Evolutionary conservation across 768 basidiomycete species (phyloP).

Genomic region (Lepiota brunneoincarnata): DNA sequence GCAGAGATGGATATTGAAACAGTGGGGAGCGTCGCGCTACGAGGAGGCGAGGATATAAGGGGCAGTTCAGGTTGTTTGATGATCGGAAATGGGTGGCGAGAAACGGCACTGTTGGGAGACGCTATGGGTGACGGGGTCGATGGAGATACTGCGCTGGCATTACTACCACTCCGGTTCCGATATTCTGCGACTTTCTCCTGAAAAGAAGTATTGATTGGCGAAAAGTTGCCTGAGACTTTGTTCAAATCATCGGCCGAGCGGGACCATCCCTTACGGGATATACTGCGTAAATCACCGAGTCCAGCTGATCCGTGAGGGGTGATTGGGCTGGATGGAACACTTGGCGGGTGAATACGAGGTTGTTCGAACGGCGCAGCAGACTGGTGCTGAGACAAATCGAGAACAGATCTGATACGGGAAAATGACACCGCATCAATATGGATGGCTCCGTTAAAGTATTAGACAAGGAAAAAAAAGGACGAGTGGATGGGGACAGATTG

Average conservation of each 20-base stretch:
- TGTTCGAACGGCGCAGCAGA: constrained; percentile 39
- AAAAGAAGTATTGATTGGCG: constrained; percentile 46
- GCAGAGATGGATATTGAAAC: constrained; percentile 51
- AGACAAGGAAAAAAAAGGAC: constrained; percentile 1
- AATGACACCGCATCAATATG: not conserved
- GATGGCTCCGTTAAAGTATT: not conserved
- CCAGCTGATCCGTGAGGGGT: constrained; percentile 23
- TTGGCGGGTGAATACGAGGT: constrained; percentile 30
- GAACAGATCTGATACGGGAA: constrained; percentile 50
- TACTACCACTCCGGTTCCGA: constrained; percentile 56
- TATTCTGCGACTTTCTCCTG: constrained; percentile 68
- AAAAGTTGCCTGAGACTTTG: constrained; percentile 38
- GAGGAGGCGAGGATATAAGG: constrained; percentile 22
- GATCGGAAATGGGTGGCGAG: constrained; percentile 45
- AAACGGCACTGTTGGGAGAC: constrained; percentile 27
- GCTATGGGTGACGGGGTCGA: constrained; percentile 32
- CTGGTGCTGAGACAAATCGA: constrained; percentile 53
- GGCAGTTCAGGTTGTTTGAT: constrained; percentile 26
- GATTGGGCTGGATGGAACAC: constrained; percentile 36
- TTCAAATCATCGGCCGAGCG: constrained; percentile 78
- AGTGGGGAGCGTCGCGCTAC: constrained; percentile 30
- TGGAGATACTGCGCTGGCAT: constrained; percentile 40
- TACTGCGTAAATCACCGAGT: constrained; percentile 65
- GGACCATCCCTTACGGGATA: constrained; percentile 76
- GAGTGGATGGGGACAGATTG: not conserved